These are phyloP conservation scores for Cyberlindnera maclurae DNA, from an alignment of 805 yeast genomes.

Conservation along the genomic window DNA sequence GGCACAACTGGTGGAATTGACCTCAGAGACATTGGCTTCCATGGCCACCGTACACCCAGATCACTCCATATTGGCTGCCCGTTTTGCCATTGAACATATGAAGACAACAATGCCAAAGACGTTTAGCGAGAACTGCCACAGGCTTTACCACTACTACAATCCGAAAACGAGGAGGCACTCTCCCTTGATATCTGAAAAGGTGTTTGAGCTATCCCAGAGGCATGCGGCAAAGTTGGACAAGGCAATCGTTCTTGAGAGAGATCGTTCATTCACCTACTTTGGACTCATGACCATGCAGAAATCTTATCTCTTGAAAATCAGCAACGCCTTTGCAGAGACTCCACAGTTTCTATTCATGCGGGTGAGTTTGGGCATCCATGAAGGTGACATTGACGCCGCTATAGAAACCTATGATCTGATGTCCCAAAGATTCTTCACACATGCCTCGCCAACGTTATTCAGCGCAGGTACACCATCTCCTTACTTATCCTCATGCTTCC, in stretches of 20 bases:
- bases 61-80: conserved; percentile 89
- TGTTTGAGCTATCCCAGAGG: conserved; percentile 53
- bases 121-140: conserved; percentile 69
- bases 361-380: conserved; percentile 89
- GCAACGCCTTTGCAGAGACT: conserved; percentile 69
- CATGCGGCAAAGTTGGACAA: conserved; percentile 63
- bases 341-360: conserved; percentile 90
- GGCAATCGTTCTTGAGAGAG: conserved; percentile 71
- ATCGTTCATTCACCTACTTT: conserved; percentile 71
- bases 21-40: conserved; percentile 92
- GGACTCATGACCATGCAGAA: conserved; percentile 88
- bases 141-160: conserved; percentile 70
- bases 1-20: conserved; percentile 10
- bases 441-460: conserved; percentile 95
- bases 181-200: conserved; percentile 55
- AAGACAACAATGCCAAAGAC: conserved; percentile 89
- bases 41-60: conserved; percentile 98
- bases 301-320: conserved; percentile 66
- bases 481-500: conserved; percentile 86
- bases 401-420: conserved; percentile 81
- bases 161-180: conserved; percentile 65
- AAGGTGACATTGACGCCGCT: conserved; percentile 53
- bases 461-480: conserved; percentile 87
- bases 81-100: conserved; percentile 89
- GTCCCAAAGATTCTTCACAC: conserved; percentile 84